Evolutionary conservation across 306 rosid species (phyloP), one percentile per base, ranked within the genome.

Genomic region (Aeschynomene evenia): DNA sequence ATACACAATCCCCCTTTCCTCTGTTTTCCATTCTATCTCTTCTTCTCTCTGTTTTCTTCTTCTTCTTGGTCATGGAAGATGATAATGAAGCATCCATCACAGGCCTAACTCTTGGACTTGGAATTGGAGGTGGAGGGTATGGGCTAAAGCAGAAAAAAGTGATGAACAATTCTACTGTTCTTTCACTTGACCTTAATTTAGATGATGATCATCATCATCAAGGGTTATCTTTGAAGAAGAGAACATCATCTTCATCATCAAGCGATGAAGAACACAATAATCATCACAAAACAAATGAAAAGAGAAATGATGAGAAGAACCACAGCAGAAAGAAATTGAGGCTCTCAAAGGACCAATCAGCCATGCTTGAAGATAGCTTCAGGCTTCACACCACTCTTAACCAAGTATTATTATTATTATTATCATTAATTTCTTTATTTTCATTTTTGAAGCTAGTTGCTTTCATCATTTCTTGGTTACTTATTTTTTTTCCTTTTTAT

Each of bases 321-420:
- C 40, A 54, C 14, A 63, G 57, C 64, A 78, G 88, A 55, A 92
- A 85, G 83, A 92, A 92, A 72, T 77, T 90, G 73, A 82, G 90
- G 83, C 96, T 92, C 65, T 69, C 96, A 1, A 86, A 79, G 78
- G 90, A 90, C 16, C 98, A 92, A 68, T 72, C 91, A 8, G 33
- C 69, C 45, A 55, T 83, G 71, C 82, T 92, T 2, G 98, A 92
- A 66, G 70, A 83, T n/a, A 82, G 74, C 70, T 92, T 92, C 93
- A 86, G 77, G 71, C 72, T 71, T 0, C 88, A 92, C 20, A 76
- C 14, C 77, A 81, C 88, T 15, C 91, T 90, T 52, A 82, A 73
- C 77, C 81, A 74, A 33, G 98, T 92, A 76, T 18, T 1, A 34
- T 45, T 3, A 16, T 15, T 0, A 19, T 36, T 66, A 4, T 13